Percentiles rank a stretch among this genome's conserved stretches.
Evolutionary conservation across 495 filamentous ascomycete species (phyloP).

Genomic region (Rhizodiscina lignyota): DNA sequence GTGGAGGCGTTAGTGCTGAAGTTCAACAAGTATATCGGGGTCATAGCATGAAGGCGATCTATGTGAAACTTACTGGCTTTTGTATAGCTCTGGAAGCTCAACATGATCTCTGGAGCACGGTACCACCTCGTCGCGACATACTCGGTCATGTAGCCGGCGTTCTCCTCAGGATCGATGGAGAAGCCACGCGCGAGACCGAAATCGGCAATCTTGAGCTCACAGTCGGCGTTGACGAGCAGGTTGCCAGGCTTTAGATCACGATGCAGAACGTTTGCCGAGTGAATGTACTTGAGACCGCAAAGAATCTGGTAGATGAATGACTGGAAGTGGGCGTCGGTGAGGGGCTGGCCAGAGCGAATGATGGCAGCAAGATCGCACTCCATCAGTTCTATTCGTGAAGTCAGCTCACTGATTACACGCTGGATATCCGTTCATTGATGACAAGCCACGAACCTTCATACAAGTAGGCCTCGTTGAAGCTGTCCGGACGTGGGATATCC

Average conservation of each 20-base stretch:
- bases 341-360: conserved; percentile 91
- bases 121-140: conserved; percentile 99
- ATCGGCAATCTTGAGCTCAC: conserved; percentile 97
- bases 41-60: not conserved
- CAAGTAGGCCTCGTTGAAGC: conserved; percentile 98
- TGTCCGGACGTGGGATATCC: conserved; percentile 95
- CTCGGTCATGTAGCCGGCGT: conserved; percentile 99
- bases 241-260: conserved; percentile 97
- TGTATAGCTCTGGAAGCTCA: conserved; percentile 99
- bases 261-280: conserved; percentile 96
- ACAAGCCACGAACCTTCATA: conserved; percentile 97
- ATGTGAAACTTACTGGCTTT: conserved; percentile 52
- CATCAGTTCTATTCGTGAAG: conserved; percentile 63
- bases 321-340: conserved; percentile 98
- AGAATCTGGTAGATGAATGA: conserved; percentile 99
- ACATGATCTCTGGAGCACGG: conserved; percentile 98
- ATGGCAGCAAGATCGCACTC: conserved; percentile 98
- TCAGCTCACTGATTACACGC: conserved; percentile 12
- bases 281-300: conserved; percentile 96
- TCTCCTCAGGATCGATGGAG: conserved; percentile 83
- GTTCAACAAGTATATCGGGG: too few species aligned
- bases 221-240: conserved; percentile 93
- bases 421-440: too few species aligned
- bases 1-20: conserved; percentile 8
- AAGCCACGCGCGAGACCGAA: conserved; percentile 88